These are phyloP conservation scores for Claviceps arundinis DNA, from an alignment of 2,329 filamentous ascomycete genomes.

Conservation along the genomic window DNA sequence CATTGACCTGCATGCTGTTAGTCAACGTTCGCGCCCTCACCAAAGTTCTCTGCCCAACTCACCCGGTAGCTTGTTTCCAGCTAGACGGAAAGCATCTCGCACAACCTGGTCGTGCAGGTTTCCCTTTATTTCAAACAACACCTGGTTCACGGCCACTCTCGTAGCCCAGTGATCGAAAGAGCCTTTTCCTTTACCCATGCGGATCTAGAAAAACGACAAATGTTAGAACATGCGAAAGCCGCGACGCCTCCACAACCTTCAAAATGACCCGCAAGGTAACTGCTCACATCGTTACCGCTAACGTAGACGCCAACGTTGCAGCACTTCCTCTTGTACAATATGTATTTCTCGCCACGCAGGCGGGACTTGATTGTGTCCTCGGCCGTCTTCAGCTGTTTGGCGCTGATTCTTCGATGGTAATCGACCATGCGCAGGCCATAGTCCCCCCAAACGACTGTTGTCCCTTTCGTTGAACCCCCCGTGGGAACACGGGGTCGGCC, in stretches of 20 bases:
- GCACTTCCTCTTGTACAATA: constrained; percentile 78
- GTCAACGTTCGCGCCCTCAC: constrained; percentile 1
- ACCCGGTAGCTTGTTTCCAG: constrained; percentile 91
- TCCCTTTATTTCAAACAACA: constrained; percentile 86
- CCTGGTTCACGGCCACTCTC: constrained; percentile 77
- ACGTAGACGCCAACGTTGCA: constrained; percentile 94
- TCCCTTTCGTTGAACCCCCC: constrained; percentile 81
- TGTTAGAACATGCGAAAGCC: background rate
- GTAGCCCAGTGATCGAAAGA: constrained; percentile 94
- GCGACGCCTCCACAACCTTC: background rate
- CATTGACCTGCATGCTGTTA: constrained; percentile 48
- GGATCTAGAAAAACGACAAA: constrained; percentile 37
- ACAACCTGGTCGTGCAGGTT: constrained; percentile 90
- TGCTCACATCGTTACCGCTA: constrained; percentile 70
- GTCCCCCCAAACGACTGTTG: constrained; percentile 91
- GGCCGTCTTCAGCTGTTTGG: constrained; percentile 74
- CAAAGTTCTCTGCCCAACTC: constrained; percentile 19
- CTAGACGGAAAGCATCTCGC: constrained; percentile 83
- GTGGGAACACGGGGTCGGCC: constrained; percentile 79
- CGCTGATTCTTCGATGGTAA: constrained; percentile 81
- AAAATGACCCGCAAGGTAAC: background rate
- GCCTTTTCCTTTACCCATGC: constrained; percentile 99
- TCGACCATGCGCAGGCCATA: constrained; percentile 90
- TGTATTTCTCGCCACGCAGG: constrained; percentile 81
- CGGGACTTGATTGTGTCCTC: constrained; percentile 87